These are phyloP conservation scores for Secale cereale DNA, from an alignment of 176 grass and related monocot species.

Conservation along the genomic window DNA sequence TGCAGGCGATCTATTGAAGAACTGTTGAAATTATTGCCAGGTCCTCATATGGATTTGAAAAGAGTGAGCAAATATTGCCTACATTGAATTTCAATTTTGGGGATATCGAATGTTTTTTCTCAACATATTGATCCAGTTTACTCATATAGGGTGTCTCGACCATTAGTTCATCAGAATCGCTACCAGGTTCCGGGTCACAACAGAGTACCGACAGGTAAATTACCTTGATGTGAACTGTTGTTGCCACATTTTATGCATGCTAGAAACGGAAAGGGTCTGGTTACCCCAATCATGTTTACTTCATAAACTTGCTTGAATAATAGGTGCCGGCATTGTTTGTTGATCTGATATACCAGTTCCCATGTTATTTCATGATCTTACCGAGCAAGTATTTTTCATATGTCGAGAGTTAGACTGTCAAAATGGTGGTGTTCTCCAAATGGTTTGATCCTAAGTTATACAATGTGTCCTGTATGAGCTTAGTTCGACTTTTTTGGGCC, in stretches of 20 bases:
- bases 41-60: slow-evolving; percentile 92
- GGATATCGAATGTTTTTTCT: neutral
- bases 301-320: neutral
- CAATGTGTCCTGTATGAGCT: neutral
- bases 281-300: neutral
- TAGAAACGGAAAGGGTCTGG: slow-evolving; percentile 18
- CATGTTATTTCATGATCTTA: neutral
- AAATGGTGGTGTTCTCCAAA: neutral
- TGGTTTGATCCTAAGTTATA: neutral
- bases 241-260: neutral
- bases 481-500: neutral
- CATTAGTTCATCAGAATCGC: slow-evolving; percentile 35
- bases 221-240: neutral
- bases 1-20: slow-evolving; percentile 95
- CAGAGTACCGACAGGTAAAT: slow-evolving; percentile 68
- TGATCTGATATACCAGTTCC: neutral
- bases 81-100: neutral
- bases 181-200: slow-evolving; percentile 35
- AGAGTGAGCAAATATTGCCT: slow-evolving; percentile 45
- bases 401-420: neutral
- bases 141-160: slow-evolving; percentile 35
- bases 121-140: neutral
- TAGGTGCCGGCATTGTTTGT: neutral
- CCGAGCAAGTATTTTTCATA: neutral
- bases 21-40: slow-evolving; percentile 75